A percentile compares a stretch with the other conserved stretches of the same genome.
phyloP scores from a whole-genome alignment of 2,329 filamentous ascomycete genomes.

The Sclerotinia trifoliorum region DNA sequence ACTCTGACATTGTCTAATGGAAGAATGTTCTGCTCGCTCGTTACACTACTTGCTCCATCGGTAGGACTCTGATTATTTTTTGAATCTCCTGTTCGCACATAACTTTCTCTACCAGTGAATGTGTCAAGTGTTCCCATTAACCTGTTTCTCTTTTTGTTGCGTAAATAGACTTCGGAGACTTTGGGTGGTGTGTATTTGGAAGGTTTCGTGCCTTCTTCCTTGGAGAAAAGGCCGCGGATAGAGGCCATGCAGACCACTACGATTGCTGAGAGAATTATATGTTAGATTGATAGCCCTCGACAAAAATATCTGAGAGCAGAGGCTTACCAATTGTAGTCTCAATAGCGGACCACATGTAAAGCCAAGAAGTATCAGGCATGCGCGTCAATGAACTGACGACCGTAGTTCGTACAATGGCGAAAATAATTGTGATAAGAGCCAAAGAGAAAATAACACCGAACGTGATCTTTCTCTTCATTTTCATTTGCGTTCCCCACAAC shows the following conservation, averaged over 20 bases:
- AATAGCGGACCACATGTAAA: conserved; percentile 3
- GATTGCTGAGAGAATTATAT: background rate
- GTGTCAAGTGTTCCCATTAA: background rate
- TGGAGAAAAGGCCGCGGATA: conserved; percentile 6
- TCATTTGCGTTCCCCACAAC: conserved; percentile 2
- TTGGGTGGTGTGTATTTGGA: background rate
- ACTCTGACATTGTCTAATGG: conserved; percentile 1
- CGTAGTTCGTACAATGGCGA: conserved; percentile 2
- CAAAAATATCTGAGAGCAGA: background rate
- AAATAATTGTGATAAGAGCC: background rate
- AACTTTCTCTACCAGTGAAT: background rate
- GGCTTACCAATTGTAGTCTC: conserved; percentile 3
- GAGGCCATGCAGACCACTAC: background rate
- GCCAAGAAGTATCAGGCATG: conserved; percentile 4
- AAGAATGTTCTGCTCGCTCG: conserved; percentile 4
- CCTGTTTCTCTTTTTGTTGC: background rate
- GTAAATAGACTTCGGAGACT: background rate
- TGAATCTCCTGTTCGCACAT: background rate
- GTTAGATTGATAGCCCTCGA: background rate
- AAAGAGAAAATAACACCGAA: background rate
- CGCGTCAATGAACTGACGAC: conserved; percentile 4
- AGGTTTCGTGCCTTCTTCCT: background rate
- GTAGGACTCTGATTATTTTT: background rate
- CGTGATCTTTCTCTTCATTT: conserved; percentile 2
- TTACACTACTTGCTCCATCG: conserved; percentile 3